A percentile compares a stretch with the other conserved stretches of the same genome.
Conservation (phyloP, 306 rosid species). For the Dalbergia oliveri region DNA sequence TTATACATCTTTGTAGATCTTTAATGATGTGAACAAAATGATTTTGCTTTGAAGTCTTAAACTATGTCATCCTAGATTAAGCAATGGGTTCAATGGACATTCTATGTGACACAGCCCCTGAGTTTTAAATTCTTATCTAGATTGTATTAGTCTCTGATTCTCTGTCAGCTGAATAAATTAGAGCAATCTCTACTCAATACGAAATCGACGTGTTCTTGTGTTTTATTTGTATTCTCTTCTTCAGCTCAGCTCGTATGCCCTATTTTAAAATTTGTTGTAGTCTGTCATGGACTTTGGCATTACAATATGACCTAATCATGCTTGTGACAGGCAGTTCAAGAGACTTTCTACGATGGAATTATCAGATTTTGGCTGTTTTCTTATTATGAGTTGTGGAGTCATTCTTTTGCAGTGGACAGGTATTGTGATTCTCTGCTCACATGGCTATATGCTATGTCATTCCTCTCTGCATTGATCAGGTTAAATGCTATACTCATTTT, state of each 20-base stretch:
- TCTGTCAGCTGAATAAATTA: constrained; percentile 33
- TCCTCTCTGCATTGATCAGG: constrained; percentile 29
- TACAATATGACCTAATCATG: constrained; percentile 60
- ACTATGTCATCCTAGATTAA: constrained; percentile 26
- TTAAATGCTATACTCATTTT: constrained; percentile 40
- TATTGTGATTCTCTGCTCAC: constrained; percentile 42
- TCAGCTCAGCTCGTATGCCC: neutral
- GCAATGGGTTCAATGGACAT: constrained; percentile 35
- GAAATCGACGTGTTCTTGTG: constrained; percentile 24
- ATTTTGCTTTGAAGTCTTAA: constrained; percentile 25
- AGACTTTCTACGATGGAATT: constrained; percentile 83
- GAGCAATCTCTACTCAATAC: constrained; percentile 23
- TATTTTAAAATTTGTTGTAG: constrained; percentile 40
- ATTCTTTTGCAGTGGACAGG: constrained; percentile 88
- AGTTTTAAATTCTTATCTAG: constrained; percentile 27
- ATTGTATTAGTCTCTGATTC: constrained; percentile 29
- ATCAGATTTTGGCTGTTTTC: constrained; percentile 89
- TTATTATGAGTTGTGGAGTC: constrained; percentile 87
- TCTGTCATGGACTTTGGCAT: constrained; percentile 37
- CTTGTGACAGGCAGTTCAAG: constrained; percentile 93
- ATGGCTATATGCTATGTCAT: constrained; percentile 7
- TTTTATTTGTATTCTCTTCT: constrained; percentile 38
- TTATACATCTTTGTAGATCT: constrained; percentile 5
- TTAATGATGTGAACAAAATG: constrained; percentile 7
- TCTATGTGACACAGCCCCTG: constrained; percentile 14